Conservation (phyloP, 2,329 filamentous ascomycete species). For the Alternaria dauci region DNA sequence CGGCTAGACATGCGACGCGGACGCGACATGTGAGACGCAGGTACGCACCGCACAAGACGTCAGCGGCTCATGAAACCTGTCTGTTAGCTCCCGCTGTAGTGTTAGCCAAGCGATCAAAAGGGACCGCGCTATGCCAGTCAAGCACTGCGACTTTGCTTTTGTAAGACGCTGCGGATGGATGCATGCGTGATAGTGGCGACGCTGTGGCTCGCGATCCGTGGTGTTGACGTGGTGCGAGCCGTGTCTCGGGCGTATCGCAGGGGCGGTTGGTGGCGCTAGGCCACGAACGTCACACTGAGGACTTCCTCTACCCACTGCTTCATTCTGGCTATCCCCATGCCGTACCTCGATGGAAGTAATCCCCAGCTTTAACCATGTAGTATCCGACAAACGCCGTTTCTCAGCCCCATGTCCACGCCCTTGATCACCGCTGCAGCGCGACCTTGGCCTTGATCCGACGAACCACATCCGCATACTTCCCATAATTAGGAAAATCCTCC, state of each 20-base stretch:
- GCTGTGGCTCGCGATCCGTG: slow-evolving; percentile 1
- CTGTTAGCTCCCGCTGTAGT: slow-evolving; percentile 20
- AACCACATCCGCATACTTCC: slow-evolving; percentile 32
- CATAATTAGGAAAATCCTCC: slow-evolving; percentile 35
- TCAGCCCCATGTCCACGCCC: not conserved
- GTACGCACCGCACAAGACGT: slow-evolving; percentile 33
- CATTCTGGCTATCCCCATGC: not conserved
- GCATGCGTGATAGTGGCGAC: not conserved
- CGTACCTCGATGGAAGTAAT: not conserved
- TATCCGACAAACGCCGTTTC: not conserved
- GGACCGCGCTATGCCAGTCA: not conserved
- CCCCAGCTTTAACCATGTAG: not conserved
- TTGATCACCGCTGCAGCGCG: not conserved
- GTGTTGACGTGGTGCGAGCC: slow-evolving; percentile 21
- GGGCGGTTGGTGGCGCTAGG: slow-evolving; percentile 20
- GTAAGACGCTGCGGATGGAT: not conserved
- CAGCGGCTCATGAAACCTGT: slow-evolving; percentile 32
- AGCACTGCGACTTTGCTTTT: not conserved
- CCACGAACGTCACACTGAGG: slow-evolving; percentile 1
- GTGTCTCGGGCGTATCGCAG: slow-evolving; percentile 30
- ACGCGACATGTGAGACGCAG: slow-evolving; percentile 22
- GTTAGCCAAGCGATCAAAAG: slow-evolving; percentile 2
- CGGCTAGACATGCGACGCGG: slow-evolving; percentile 17
- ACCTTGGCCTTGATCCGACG: slow-evolving; percentile 30
- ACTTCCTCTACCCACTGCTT: not conserved